Evolutionary conservation across 2,329 filamentous ascomycete genomes (phyloP).

Genomic region (Phaeosphaeria sp.): DNA sequence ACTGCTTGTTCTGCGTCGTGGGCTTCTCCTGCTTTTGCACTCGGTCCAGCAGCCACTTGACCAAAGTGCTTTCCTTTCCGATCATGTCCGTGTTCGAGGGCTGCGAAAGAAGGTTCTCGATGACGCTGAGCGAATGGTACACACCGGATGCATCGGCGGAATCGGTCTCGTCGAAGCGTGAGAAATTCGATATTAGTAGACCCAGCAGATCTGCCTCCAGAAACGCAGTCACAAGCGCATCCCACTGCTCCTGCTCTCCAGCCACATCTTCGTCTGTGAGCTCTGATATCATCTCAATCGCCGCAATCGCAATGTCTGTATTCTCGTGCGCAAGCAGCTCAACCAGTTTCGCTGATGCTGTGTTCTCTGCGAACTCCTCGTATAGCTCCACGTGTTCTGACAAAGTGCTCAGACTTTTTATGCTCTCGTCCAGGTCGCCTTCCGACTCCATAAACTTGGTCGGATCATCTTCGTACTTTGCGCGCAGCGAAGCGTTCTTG

Average conservation of each 20-base stretch:
- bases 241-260: conserved; percentile 82
- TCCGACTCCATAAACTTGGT: conserved; percentile 84
- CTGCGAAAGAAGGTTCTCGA: conserved; percentile 86
- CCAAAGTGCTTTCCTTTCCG: conserved; percentile 69
- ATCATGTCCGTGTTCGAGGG: conserved; percentile 72
- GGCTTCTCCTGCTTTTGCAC: conserved; percentile 72
- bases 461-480: conserved; percentile 81
- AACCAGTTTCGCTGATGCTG: conserved; percentile 76
- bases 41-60: conserved; percentile 79
- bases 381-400: conserved; percentile 87
- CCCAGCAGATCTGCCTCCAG: conserved; percentile 72
- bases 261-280: conserved; percentile 92
- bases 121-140: conserved; percentile 79
- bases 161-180: conserved; percentile 75
- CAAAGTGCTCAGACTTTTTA: conserved; percentile 85
- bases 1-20: conserved; percentile 91
- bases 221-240: conserved; percentile 70
- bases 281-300: conserved; percentile 87
- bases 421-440: conserved; percentile 86
- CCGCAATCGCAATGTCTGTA: conserved; percentile 92
- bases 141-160: conserved; percentile 81
- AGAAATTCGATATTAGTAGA: conserved; percentile 78
- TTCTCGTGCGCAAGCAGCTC: conserved; percentile 91
- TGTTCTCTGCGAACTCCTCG: conserved; percentile 76
- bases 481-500: conserved; percentile 87